Evolutionary conservation across 2,329 filamentous ascomycete genomes (phyloP), one percentile per base, ranked within the genome.

Genomic region (Furcasterigmium sp.): DNA sequence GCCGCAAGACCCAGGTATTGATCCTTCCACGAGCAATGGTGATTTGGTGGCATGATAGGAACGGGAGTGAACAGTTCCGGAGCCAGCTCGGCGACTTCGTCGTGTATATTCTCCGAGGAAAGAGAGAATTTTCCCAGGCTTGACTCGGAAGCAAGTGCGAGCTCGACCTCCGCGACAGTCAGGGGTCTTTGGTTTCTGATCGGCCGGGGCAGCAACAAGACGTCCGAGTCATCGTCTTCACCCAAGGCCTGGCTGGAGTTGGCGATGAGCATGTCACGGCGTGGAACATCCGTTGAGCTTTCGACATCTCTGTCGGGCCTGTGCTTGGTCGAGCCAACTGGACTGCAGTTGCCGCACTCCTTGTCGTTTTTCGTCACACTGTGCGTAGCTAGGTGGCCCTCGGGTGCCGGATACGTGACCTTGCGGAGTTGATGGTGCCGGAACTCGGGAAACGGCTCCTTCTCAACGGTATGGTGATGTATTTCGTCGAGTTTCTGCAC

Each of bases 11-110:
- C 57, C 44, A 66, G 51, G 46, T 70, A 73, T 7, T 59, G 61
- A 5, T 65, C 60, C 46, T 63, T 66, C 71, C 61, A 74, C 36
- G 53, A 54, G 48, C 69, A 72, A 8, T 61, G 53, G 45, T 72
- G 69, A 19, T 66, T 61, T 13, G 61, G 56, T 21, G 63, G 58
- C 37, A 63, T 56, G 19, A 65, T 53, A 18, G 66, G 62, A 11
- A 47, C 56, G 1, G 65, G 62, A 9, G 56, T 61, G 32, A 60
- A 55, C 35, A 60, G n/a, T 17, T 35, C 32, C n/a, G 32, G n/a
- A 35, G 17, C 32, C 7, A 9, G 32, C 18, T n/a, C n/a, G n/a
- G n/a, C n/a, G n/a, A n/a, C n/a, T n/a, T n/a, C n/a, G n/a, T n/a
- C n/a, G n/a, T n/a, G n/a, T n/a, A n/a, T n/a, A n/a, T n/a, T n/a